Evolutionary conservation across 2,329 filamentous ascomycete genomes (phyloP).

Genomic region (Salinomyces thailandicus): DNA sequence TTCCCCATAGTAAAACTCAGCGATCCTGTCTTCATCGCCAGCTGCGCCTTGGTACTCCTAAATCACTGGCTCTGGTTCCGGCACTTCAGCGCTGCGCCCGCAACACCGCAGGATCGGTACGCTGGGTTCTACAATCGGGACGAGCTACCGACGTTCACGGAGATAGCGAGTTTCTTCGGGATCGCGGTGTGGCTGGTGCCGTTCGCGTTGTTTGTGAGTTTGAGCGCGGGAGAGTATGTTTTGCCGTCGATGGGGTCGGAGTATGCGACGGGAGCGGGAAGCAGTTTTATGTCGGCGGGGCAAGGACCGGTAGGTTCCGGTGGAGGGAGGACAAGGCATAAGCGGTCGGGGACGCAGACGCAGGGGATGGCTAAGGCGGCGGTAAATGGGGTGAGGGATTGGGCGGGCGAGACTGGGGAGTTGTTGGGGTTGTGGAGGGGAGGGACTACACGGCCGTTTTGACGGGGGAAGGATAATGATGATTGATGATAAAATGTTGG

Average conservation of each 20-base stretch:
- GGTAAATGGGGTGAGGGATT: slow-evolving; percentile 53
- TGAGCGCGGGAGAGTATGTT: slow-evolving; percentile 91
- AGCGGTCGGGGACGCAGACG: slow-evolving; percentile 42
- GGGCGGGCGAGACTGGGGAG: slow-evolving; percentile 52
- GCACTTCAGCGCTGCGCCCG: slow-evolving; percentile 61
- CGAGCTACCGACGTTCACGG: slow-evolving; percentile 70
- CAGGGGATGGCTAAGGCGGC: slow-evolving; percentile 45
- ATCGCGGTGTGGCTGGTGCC: slow-evolving; percentile 95
- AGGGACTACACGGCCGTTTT: slow-evolving; percentile 42
- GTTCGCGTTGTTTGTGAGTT: slow-evolving; percentile 85
- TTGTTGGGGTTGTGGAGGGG: slow-evolving; percentile 53
- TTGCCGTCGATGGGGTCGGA: slow-evolving; percentile 83
- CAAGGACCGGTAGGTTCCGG: slow-evolving; percentile 34
- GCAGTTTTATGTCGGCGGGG: slow-evolving; percentile 37
- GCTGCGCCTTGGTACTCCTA: slow-evolving; percentile 71
- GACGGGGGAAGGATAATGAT: too few species aligned
- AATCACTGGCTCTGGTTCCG: slow-evolving; percentile 97
- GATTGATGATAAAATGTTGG: too few species aligned
- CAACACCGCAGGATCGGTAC: slow-evolving; percentile 48
- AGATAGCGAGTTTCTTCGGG: slow-evolving; percentile 93
- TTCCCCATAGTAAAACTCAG: slow-evolving; percentile 73
- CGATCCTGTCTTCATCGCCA: slow-evolving; percentile 75
- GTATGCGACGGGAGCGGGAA: slow-evolving; percentile 50
- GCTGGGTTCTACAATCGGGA: slow-evolving; percentile 35
- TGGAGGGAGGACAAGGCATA: slow-evolving; percentile 32